phyloP scores from a whole-genome alignment of 768 basidiomycete genomes.

The Tubosaeta brunneosetosa region DNA sequence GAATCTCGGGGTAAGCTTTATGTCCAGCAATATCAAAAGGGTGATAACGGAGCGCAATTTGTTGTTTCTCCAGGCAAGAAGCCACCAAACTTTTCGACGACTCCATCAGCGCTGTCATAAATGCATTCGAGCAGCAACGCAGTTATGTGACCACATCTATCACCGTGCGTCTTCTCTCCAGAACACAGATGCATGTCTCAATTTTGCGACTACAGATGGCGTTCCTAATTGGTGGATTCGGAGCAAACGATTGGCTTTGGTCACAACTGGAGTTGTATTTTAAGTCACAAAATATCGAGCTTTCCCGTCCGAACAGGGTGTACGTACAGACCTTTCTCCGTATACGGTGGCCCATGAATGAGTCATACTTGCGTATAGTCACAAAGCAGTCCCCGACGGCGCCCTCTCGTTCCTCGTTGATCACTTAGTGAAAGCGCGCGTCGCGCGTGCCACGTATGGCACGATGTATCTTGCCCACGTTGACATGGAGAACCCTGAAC shows the following conservation, averaged over 20 bases:
- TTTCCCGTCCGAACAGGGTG: constrained; percentile 45
- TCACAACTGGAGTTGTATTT: constrained; percentile 35
- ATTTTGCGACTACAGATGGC: constrained; percentile 10
- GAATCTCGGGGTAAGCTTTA: constrained; percentile 29
- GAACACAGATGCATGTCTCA: background rate
- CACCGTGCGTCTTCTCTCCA: constrained; percentile 20
- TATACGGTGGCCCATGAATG: background rate
- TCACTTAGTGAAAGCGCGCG: constrained; percentile 40
- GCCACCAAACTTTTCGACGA: constrained; percentile 39
- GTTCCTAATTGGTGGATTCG: constrained; percentile 49
- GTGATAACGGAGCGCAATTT: background rate
- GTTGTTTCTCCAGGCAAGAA: constrained; percentile 24
- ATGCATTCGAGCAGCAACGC: constrained; percentile 29
- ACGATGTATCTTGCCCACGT: constrained; percentile 40
- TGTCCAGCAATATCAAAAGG: background rate
- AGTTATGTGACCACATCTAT: constrained; percentile 20
- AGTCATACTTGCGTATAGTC: constrained; percentile 12
- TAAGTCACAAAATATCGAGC: constrained; percentile 31
- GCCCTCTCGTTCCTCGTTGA: constrained; percentile 38
- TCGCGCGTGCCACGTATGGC: constrained; percentile 44
- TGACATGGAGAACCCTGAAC: constrained; percentile 4
- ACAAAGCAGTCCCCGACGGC: constrained; percentile 50
- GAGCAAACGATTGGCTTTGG: constrained; percentile 44
- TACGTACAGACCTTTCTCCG: constrained; percentile 30
- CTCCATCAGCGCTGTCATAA: constrained; percentile 31